A percentile compares a stretch with the other conserved stretches of the same genome.
Evolutionary conservation across 2,329 filamentous ascomycete genomes (phyloP).

Genomic region (Pestalotiopsis sp.): DNA sequence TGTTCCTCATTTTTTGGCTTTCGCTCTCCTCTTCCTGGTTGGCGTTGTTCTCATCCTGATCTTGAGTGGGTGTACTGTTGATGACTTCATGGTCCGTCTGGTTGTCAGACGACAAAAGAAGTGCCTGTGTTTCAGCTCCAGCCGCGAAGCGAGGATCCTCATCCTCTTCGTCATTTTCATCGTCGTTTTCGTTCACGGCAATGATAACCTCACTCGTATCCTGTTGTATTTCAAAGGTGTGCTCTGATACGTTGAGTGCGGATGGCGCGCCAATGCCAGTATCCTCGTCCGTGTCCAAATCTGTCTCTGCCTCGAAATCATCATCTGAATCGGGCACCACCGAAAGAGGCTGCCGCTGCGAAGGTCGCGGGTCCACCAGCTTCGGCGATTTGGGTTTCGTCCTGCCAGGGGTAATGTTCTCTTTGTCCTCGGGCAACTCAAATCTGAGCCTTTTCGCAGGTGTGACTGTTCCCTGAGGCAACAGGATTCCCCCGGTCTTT

Average conservation of each 20-base stretch:
- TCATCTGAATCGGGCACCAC: constrained; percentile 24
- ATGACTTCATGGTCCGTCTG: constrained; percentile 6
- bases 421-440: constrained; percentile 30
- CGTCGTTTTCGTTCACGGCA: constrained; percentile 14
- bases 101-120: constrained; percentile 17
- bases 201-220: constrained; percentile 12
- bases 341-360: constrained; percentile 23
- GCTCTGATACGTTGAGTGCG: neutral
- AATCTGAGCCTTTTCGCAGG: constrained; percentile 28
- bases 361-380: constrained; percentile 15
- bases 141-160: constrained; percentile 16
- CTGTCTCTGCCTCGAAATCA: constrained; percentile 16
- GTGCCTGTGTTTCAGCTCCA: constrained; percentile 24
- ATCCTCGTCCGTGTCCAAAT: constrained; percentile 16
- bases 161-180: constrained; percentile 12
- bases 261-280: constrained; percentile 13
- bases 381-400: constrained; percentile 32
- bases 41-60: neutral
- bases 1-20: neutral
- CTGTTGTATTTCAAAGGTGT: neutral
- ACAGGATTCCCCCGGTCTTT: constrained; percentile 19
- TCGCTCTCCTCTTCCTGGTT: neutral
- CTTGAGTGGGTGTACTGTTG: constrained; percentile 1
- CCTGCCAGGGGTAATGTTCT: constrained; percentile 33
- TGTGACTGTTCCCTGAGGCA: constrained; percentile 12